Percentiles rank a stretch among this genome's conserved stretches.
Conservation (phyloP, 495 filamentous ascomycete species). For the Trichoderma asperelloides region DNA sequence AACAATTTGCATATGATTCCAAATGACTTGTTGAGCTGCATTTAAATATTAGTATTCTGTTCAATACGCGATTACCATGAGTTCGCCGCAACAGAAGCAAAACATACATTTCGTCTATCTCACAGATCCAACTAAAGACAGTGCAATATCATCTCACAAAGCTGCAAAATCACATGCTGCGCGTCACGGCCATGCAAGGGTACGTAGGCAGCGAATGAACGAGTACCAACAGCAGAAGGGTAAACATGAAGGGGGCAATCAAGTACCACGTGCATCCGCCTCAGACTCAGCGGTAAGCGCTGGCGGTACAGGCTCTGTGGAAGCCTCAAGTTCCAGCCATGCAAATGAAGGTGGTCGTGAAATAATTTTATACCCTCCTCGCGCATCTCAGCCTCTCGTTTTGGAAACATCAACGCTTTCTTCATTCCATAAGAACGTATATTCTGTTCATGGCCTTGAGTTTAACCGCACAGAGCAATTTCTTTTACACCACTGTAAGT, state of each 20-base stretch:
- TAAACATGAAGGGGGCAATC: neutral
- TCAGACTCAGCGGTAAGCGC: neutral
- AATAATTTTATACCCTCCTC: neutral
- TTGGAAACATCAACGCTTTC: neutral
- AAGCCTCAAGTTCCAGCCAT: neutral
- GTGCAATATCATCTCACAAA: neutral
- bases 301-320: neutral
- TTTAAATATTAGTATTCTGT: neutral
- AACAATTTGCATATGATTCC: neutral
- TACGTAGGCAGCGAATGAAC: neutral
- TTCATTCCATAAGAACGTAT: neutral
- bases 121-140: neutral
- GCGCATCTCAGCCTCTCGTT: neutral
- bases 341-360: neutral
- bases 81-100: neutral
- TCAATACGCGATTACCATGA: neutral
- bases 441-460: neutral
- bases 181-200: conserved; percentile 1
- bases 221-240: neutral
- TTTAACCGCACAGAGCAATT: neutral
- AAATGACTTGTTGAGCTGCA: neutral
- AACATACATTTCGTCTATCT: neutral
- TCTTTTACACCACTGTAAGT: conserved; percentile 2
- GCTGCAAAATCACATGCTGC: neutral
- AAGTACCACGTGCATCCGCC: neutral